These are phyloP conservation scores for Entoloma clypeatum DNA, from an alignment of 1,284 basidiomycete species.

Conservation along the genomic window DNA sequence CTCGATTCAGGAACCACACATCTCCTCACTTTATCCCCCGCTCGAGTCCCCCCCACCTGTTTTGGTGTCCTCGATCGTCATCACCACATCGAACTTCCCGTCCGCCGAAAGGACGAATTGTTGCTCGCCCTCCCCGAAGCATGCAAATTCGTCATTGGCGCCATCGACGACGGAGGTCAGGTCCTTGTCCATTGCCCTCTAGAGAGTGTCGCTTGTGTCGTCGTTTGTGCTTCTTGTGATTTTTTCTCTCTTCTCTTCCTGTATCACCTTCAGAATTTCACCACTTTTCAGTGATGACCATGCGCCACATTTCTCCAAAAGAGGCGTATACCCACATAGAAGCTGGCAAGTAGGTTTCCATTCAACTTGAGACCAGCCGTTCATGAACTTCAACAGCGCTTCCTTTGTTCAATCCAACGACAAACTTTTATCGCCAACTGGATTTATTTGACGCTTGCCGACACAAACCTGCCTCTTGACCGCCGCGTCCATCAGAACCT, in stretches of 20 bases:
- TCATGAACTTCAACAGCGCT: no score
- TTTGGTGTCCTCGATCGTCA: slow-evolving; percentile 32
- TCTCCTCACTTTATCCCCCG: slow-evolving; percentile 48
- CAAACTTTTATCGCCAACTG: no score
- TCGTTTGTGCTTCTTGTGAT: slow-evolving; percentile 64
- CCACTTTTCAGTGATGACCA: no score
- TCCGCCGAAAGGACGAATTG: slow-evolving; percentile 34
- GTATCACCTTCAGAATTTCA: no score
- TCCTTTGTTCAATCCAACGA: no score
- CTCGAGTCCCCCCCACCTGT: slow-evolving; percentile 30
- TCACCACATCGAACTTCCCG: slow-evolving; percentile 37
- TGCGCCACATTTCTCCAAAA: no score
- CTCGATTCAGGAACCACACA: slow-evolving; percentile 48
- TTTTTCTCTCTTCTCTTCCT: slow-evolving; percentile 13
- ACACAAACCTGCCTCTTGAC: no score
- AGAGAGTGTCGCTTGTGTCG: slow-evolving; percentile 51
- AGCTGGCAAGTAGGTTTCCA: no score
- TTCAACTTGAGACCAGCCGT: no score
- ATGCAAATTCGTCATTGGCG: slow-evolving; percentile 41
- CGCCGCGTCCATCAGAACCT: no score
- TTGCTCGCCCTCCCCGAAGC: slow-evolving; percentile 41
- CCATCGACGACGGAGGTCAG: slow-evolving; percentile 34
- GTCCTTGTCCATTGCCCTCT: slow-evolving; percentile 66
- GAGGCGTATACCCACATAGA: no score
- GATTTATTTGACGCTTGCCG: no score